A percentile compares a stretch with the other conserved stretches of the same genome.
phyloP scores from a whole-genome alignment of 768 basidiomycete genomes.

The Suillus occidentalis region DNA sequence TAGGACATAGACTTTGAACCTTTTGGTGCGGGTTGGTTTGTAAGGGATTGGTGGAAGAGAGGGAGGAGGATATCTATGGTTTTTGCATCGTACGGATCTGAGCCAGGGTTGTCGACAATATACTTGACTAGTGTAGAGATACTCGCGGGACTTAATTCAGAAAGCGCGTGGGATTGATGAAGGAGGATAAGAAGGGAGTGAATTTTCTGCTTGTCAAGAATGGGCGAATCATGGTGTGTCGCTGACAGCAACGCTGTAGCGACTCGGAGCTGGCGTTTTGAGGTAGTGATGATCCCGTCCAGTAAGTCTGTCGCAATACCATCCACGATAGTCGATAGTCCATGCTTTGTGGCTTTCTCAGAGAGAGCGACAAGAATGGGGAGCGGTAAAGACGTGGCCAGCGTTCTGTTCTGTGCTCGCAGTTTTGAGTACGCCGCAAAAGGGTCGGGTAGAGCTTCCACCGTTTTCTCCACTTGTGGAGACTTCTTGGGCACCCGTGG shows the following conservation, averaged over 20 bases:
- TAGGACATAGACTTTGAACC: slow-evolving; percentile 34
- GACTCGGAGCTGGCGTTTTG: slow-evolving; percentile 24
- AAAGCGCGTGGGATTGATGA: slow-evolving; percentile 11
- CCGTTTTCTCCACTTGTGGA: slow-evolving; percentile 13
- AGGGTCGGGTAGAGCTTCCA: slow-evolving; percentile 22
- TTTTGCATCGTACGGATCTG: slow-evolving; percentile 19
- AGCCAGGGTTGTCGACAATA: slow-evolving; percentile 18
- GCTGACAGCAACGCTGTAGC: slow-evolving; percentile 27
- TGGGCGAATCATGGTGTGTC: slow-evolving; percentile 16
- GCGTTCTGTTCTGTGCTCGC: slow-evolving; percentile 25
- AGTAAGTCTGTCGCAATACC: slow-evolving; percentile 41
- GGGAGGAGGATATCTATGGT: slow-evolving; percentile 30
- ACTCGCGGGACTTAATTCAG: slow-evolving; percentile 14
- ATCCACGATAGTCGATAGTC: slow-evolving; percentile 37
- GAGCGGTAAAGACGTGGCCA: slow-evolving; percentile 24
- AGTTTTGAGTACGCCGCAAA: slow-evolving; percentile 29
- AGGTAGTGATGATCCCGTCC: slow-evolving; percentile 25
- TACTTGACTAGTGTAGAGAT: slow-evolving; percentile 20
- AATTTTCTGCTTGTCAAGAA: slow-evolving; percentile 25
- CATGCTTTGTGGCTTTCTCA: slow-evolving; percentile 28
- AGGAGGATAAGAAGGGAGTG: slow-evolving; percentile 21
- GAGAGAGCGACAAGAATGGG: slow-evolving; percentile 31
- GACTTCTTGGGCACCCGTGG: slow-evolving; percentile 18
- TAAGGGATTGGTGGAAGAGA: slow-evolving; percentile 31
- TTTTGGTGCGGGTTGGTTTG: slow-evolving; percentile 24